These are phyloP conservation scores for Aquilaria yunnanensis DNA, from an alignment of 345 rosid genomes.

Conservation along the genomic window DNA sequence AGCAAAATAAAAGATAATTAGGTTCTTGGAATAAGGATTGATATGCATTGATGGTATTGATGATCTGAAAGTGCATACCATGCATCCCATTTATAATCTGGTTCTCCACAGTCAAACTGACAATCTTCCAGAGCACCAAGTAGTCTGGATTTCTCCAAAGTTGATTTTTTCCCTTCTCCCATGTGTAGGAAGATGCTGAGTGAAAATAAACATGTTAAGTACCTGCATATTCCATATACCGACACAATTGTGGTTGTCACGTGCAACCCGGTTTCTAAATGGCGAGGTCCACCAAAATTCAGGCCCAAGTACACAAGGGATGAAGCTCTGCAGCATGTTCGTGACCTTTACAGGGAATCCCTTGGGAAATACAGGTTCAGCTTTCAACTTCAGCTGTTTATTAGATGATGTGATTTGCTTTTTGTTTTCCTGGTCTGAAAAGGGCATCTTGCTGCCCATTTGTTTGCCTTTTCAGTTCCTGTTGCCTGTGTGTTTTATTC, in stretches of 20 bases:
- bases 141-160: no score
- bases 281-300: slow-evolving; percentile 79
- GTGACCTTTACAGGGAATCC: slow-evolving; percentile 70
- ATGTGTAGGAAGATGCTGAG: slow-evolving; percentile 68
- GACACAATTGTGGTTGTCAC: slow-evolving; percentile 87
- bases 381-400: slow-evolving; percentile 10
- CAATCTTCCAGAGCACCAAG: no score
- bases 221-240: slow-evolving; percentile 77
- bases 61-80: no score
- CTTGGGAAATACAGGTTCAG: slow-evolving; percentile 64
- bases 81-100: no score
- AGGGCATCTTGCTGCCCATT: no score
- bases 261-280: slow-evolving; percentile 85
- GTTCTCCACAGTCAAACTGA: no score
- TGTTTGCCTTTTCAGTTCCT: no score
- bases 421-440: no score
- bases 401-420: background rate
- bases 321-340: slow-evolving; percentile 66
- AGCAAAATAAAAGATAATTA: no score
- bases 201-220: slow-evolving; percentile 93
- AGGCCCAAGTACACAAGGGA: slow-evolving; percentile 69
- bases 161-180: slow-evolving; percentile 1
- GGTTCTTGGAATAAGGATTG: no score
- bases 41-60: no score
- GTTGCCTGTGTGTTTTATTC: no score